Evolutionary conservation across 225 moss, liverwort and hornwort species (phyloP), one percentile per base, ranked within the genome.

Genomic region (Sphagnum contortum): DNA sequence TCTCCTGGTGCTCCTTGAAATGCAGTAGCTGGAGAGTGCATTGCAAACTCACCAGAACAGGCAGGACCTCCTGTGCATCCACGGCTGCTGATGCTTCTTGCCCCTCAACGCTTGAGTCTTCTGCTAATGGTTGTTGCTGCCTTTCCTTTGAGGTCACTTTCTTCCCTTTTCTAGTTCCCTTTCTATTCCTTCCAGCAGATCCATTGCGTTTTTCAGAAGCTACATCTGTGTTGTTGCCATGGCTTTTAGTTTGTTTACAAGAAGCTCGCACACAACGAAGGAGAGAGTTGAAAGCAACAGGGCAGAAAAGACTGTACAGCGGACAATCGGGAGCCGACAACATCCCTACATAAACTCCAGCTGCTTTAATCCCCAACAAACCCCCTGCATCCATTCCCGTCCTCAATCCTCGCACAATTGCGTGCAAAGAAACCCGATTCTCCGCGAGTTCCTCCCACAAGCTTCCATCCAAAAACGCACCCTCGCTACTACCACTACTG

Each of bases 291-390:
- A 85, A 85, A 29, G 81, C 72, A 71, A 78, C 68, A 69, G 80
- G 77, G 69, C 71, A 77, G 50, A 75, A 85, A 3, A 85, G 68
- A 73, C 81, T 85, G 81, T 78, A 81, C 45, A 85, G 59, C 45
- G 84, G 84, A 68, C 81, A 85, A 6, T 69, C 78, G 11, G 72
- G 77, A 47, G 75, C 57, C 54, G 78, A 59, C 5, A 85, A 61
- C 29, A 85, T 70, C 56, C 73, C 74, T 53, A 85, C 60, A 53
- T 85, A 85, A 13, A 81, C 54, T 49, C 73, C 75, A 12, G 73
- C 75, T 48, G 77, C 77, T 61, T 74, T 85, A 4, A 81, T 3
- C 8, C 81, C 81, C 7, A 48, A 56, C 14, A 61, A 45, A 50
- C 65, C 84, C 48, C 78, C 75, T 56, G 59, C 64, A 47, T 70